These are phyloP conservation scores for Taphrina communis DNA, from an alignment of 1,139 yeast genomes.

Conservation along the genomic window DNA sequence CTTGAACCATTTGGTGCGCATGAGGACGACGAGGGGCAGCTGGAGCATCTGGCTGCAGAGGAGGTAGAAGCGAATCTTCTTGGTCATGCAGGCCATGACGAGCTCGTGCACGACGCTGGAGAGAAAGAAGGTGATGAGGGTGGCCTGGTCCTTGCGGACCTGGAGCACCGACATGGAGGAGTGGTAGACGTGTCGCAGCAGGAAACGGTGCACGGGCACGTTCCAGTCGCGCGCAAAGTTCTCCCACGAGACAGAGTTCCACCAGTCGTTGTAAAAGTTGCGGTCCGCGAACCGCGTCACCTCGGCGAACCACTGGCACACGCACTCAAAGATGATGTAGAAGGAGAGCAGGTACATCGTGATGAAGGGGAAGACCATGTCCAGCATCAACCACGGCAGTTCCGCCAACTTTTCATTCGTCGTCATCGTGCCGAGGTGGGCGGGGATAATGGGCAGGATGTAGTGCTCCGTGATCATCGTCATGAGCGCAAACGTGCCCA, in stretches of 20 bases:
- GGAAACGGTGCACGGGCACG: constrained; percentile 88
- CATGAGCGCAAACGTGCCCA: constrained; percentile 87
- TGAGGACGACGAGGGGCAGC: constrained; percentile 54
- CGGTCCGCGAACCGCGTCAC: constrained; percentile 67
- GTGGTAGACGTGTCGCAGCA: constrained; percentile 91
- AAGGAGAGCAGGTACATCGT: constrained; percentile 76
- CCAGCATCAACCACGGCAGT: constrained; percentile 70
- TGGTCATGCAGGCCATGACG: constrained; percentile 88
- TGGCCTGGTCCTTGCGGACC: constrained; percentile 69
- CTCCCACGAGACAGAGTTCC: constrained; percentile 95
- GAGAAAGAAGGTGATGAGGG: constrained; percentile 77
- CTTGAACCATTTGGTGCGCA: constrained; percentile 58
- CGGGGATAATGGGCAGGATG: constrained; percentile 76
- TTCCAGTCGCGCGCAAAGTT: constrained; percentile 96
- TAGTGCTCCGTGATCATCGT: constrained; percentile 76
- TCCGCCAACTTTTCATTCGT: constrained; percentile 57
- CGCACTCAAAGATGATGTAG: constrained; percentile 95
- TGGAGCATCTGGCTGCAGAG: constrained; percentile 83
- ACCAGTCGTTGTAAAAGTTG: constrained; percentile 83
- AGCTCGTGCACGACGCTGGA: constrained; percentile 87
- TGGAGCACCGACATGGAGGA: constrained; percentile 80
- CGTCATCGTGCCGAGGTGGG: constrained; percentile 53
- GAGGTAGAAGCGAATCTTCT: constrained; percentile 77
- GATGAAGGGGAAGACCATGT: constrained; percentile 63
- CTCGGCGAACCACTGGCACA: constrained; percentile 84